Base-by-base conservation (phyloP, 1,284 basidiomycete species). In the Cryptococcus neoformans region DNA sequence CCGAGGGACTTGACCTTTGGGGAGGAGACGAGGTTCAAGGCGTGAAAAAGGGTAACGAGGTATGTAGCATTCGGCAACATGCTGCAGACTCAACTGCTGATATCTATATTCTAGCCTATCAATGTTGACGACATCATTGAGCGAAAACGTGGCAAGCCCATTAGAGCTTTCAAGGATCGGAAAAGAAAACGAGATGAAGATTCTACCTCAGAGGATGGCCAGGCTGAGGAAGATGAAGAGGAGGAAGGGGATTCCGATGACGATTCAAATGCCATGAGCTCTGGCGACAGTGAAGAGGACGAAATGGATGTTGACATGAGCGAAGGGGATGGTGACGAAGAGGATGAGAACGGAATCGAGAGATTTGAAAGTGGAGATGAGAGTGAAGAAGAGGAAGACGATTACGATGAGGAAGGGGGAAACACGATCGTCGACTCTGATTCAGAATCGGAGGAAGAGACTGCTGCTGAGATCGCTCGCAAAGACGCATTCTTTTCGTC, bases 61-160 rank as follows among this genome's bases (percentile, higher is more conserved):
- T 91, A 70, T 65, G 86, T 73, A 62, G 6, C 8, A 17, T 37
- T 6, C n/a, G 28, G 21, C 21, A 28, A 38, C 47, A 6, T 37
- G 10, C 14, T 44, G 14, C n/a, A n/a, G n/a, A n/a, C n/a, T n/a
- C n/a, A n/a, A n/a, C n/a, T n/a, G 46, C 21, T 1, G 2, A 38
- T 9, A 38, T 49, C 60, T 64, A 53, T 62, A 49, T 6, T 17
- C 16, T 53, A 84, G 69, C 86, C 88, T 12, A 84, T 96, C 49
- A 91, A 88, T 46, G 87, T 97, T 9, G 90, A 96, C 77, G 91
- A 96, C 70, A 96, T 95, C 63, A 92, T 94, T 67, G 86, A 85
- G 48, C 81, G 87, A 56, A 81, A 87, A 55, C 83, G 80, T 54
- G 79, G 55, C 69, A 79, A 66, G 74, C 70, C 63, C 42, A 57